These are phyloP conservation scores for Eucalyptus guilfoylei DNA, from an alignment of 345 rosid species.

Conservation along the genomic window DNA sequence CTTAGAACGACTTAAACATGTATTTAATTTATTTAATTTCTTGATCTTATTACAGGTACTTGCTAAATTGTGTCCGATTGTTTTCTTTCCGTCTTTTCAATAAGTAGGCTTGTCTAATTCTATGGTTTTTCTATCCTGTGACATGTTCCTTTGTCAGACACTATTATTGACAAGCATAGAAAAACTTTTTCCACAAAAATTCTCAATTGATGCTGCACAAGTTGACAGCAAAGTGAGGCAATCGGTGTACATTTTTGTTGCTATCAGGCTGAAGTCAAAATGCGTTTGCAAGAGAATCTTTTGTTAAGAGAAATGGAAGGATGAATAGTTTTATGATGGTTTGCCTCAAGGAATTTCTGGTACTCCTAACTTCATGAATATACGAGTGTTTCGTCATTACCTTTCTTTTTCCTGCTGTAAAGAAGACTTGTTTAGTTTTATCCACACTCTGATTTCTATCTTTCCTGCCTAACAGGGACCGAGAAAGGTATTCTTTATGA, in stretches of 20 bases:
- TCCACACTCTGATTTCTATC: background rate
- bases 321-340: background rate
- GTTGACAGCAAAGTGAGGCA: background rate
- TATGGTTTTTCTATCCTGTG: background rate
- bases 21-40: background rate
- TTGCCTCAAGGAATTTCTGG: too few species aligned
- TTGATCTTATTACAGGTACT: background rate
- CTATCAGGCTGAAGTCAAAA: background rate
- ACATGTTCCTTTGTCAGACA: background rate
- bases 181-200: background rate
- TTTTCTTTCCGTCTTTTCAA: background rate
- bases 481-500: constrained; percentile 68
- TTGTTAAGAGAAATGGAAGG: background rate
- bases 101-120: background rate
- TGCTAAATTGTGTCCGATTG: background rate
- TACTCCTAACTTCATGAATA: background rate
- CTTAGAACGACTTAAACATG: background rate
- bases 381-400: background rate
- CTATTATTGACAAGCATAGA: background rate
- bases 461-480: constrained; percentile 25
- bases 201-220: background rate
- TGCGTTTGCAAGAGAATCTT: background rate
- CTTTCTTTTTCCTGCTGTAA: background rate
- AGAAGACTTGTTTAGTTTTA: background rate
- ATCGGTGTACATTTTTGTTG: background rate